These are phyloP conservation scores for Biscogniauxia sp. DNA, from an alignment of 2,329 filamentous ascomycete genomes.

Conservation along the genomic window DNA sequence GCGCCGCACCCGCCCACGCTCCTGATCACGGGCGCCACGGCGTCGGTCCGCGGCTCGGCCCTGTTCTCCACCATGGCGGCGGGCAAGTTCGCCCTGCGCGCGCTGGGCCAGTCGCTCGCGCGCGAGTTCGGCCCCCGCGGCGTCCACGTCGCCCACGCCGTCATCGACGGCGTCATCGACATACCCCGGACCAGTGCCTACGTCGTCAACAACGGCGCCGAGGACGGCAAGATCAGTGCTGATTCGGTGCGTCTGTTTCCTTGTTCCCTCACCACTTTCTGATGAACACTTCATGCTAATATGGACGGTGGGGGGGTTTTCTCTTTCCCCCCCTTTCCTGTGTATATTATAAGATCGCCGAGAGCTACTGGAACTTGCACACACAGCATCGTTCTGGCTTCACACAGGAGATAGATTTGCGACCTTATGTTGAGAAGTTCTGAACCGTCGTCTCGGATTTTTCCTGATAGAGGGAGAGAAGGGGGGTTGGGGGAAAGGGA, in stretches of 20 bases:
- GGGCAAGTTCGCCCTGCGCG: slow-evolving; percentile 68
- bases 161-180: slow-evolving; percentile 75
- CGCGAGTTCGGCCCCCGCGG: slow-evolving; percentile 73
- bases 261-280: background rate
- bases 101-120: slow-evolving; percentile 65
- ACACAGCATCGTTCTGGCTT: slow-evolving; percentile 69
- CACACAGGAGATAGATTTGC: slow-evolving; percentile 69
- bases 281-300: slow-evolving; percentile 18
- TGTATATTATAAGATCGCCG: slow-evolving; percentile 61
- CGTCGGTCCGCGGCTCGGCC: slow-evolving; percentile 65
- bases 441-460: slow-evolving; percentile 9
- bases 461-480: too few species aligned
- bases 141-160: slow-evolving; percentile 70
- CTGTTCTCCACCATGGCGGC: slow-evolving; percentile 63
- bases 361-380: slow-evolving; percentile 72
- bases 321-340: too few species aligned
- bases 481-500: too few species aligned
- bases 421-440: slow-evolving; percentile 71
- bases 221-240: slow-evolving; percentile 58
- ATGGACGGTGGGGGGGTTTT: background rate
- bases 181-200: slow-evolving; percentile 61
- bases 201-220: slow-evolving; percentile 33
- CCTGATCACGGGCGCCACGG: slow-evolving; percentile 75
- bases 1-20: slow-evolving; percentile 63
- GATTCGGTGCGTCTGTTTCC: slow-evolving; percentile 56